Base-by-base conservation (phyloP, 2,329 filamentous ascomycete species). In the Orbilia quercus region DNA sequence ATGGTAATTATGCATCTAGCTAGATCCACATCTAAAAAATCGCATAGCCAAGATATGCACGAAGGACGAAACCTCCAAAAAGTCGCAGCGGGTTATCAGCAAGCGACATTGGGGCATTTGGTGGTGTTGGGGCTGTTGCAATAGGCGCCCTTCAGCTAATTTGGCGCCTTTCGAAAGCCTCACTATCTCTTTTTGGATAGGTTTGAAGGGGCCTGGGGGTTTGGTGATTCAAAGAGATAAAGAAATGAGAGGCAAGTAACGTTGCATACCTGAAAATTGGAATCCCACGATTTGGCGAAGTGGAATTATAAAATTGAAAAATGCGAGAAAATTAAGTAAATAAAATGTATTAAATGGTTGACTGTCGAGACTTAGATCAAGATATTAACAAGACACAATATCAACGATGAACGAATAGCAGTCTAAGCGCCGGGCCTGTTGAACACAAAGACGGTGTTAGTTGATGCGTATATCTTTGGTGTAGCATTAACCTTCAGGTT, bases 331-430 rank as follows among this genome's bases (percentile, higher is more conserved):
- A 18, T 48, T 25, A 31, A 22, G 5, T 16, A 36, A 9, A 28
- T 34, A 42, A 6, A 18, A 34, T 18, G 22, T 3, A 51, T 28
- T 28, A 51, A 51, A 11, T 18, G 25, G 7, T 28, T 51, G 22
- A 20, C 7, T 23, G 31, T 55, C 34, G 51, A 55, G 12, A 22
- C 22, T 11, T 6, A 28, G 45, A 25, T 48, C 7, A 18, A 16
- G 16, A 16, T 14, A 47, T 18, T 51, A 7, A 25, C 48, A 31
- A 23, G 12, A 23, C 12, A 38, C 42, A 51, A 47, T 66, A 47
- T 58, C 51, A 44, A 66, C 55, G 54, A 54, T 5, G 51, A 65
- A 65, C 25, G 62, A 66, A 66, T 50, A 57, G 31, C 50, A 58
- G 23, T 16, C 51, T 44, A 57, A 67, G 63, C 63, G 59, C 63